Base-by-base conservation (phyloP, 257 asterid species). In the Solanum piurae region DNA sequence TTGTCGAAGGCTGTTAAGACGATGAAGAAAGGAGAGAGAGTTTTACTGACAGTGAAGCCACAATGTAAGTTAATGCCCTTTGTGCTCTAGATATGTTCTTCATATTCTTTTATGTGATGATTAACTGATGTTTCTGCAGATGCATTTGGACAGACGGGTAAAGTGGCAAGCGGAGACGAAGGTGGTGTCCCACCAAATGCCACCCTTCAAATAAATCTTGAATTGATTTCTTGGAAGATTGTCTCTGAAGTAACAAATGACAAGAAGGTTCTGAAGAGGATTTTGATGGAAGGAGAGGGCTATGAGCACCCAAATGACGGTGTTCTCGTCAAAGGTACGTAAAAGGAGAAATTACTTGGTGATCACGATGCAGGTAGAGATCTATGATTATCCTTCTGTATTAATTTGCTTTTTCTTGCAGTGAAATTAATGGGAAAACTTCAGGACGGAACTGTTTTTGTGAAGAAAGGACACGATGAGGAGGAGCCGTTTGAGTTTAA, bases 11-110 rank as follows among this genome's bases (percentile, higher is more conserved):
- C 92, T 68, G 87, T 92, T 88, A 94, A 92, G 88, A 92, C 92
- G 21, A 93, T 93, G 96, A 93, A 92, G 88, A 93, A 93, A 89
- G 94, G 92, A 42, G 96, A 93, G 85, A 88, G 83, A 72, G 94
- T 71, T 5, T 69, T 86, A 36, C 37, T 92, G 85, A 91, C 89
- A 0, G 93, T 92, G 29, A 92, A 90, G 83, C 89, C 96, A 34
- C 86, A 88, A 29, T 92, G 94, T 93, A 91, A 86, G 93, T 84
- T 10, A 8, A 71, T 7, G 14, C 46, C 34, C 31, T 1, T 31
- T 33, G 34, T 34, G 21, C 34, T 31, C 75, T 18, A 25, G 23
- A 20, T 72, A 21, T 77, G 60, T 33, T 33, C 55, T 71, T 23
- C 5, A 42, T 7, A 38, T 64, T 42, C 79, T 85, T 76, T 83